Evolutionary conservation across 1,284 basidiomycete genomes (phyloP).

Genomic region (Rhodotorula sp.): DNA sequence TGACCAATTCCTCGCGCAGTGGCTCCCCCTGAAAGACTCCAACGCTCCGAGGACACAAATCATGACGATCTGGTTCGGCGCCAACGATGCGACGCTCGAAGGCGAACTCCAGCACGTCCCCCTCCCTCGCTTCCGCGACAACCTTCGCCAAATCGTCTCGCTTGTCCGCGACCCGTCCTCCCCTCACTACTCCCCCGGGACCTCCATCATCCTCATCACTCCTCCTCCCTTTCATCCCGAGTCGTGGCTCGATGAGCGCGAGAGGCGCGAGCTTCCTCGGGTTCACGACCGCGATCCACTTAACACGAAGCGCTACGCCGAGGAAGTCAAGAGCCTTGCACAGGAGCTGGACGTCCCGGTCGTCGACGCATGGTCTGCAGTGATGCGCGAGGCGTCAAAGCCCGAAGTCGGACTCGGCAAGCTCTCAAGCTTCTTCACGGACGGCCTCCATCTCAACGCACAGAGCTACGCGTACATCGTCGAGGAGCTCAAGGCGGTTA

Average conservation of each 20-base stretch:
- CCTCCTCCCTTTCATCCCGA: constrained; percentile 13
- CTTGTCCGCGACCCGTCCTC: constrained; percentile 13
- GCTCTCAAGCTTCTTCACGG: constrained; percentile 3
- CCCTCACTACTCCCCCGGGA: constrained; percentile 6
- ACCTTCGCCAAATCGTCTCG: constrained; percentile 54
- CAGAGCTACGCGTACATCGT: constrained; percentile 12
- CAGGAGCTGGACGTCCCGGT: constrained; percentile 59
- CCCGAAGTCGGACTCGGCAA: not conserved
- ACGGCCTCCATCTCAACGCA: constrained; percentile 20
- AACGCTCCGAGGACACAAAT: not conserved
- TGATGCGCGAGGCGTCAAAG: not conserved
- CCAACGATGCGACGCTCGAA: constrained; percentile 22
- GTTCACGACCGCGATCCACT: constrained; percentile 56
- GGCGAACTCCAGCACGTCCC: constrained; percentile 49
- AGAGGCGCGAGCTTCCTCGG: not conserved
- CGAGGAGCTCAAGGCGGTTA: constrained; percentile 58
- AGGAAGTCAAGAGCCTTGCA: constrained; percentile 64
- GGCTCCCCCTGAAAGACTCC: not conserved
- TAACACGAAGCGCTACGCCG: constrained; percentile 65
- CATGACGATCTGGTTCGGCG: constrained; percentile 29
- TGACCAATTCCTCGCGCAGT: not conserved
- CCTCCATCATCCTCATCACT: constrained; percentile 24
- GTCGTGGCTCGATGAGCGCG: constrained; percentile 13
- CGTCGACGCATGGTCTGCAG: constrained; percentile 46
- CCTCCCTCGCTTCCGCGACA: constrained; percentile 62